Evolutionary conservation across 1,284 basidiomycete genomes (phyloP).

Genomic region (Singerocomus inundabilis): DNA sequence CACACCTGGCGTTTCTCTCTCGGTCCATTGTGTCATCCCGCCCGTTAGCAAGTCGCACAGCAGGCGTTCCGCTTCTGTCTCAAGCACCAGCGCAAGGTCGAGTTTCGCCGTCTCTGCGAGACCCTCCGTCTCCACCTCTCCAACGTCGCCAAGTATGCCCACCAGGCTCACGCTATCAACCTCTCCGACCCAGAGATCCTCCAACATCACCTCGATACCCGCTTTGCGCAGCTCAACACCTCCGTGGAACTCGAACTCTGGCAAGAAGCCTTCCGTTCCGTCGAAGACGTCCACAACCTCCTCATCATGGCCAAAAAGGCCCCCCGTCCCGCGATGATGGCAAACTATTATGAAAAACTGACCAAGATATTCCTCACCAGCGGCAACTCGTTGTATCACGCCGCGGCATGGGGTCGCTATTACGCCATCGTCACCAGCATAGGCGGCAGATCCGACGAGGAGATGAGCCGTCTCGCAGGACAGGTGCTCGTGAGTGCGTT

Average conservation of each 20-base stretch:
- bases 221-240: slow-evolving; percentile 97
- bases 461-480: slow-evolving; percentile 81
- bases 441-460: slow-evolving; percentile 73
- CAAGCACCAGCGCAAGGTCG: slow-evolving; percentile 92
- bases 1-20: background rate
- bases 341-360: slow-evolving; percentile 98
- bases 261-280: slow-evolving; percentile 99
- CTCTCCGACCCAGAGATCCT: slow-evolving; percentile 95
- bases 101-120: slow-evolving; percentile 97
- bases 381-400: slow-evolving; percentile 93
- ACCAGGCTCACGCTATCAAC: slow-evolving; percentile 98
- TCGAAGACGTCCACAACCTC: slow-evolving; percentile 97
- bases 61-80: slow-evolving; percentile 98
- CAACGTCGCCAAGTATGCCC: slow-evolving; percentile 94
- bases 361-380: slow-evolving; percentile 95
- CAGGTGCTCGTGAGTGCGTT: slow-evolving; percentile 93
- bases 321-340: slow-evolving; percentile 95
- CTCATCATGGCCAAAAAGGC: slow-evolving; percentile 92
- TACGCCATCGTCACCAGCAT: slow-evolving; percentile 66
- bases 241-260: slow-evolving; percentile 98
- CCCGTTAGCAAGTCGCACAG: slow-evolving; percentile 83
- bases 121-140: slow-evolving; percentile 93
- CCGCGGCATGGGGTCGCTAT: slow-evolving; percentile 94
- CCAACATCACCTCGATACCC: slow-evolving; percentile 96
- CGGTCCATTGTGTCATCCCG: background rate